Conservation (phyloP, 257 asterid genomes). For the Jacaranda mimosifolia region DNA sequence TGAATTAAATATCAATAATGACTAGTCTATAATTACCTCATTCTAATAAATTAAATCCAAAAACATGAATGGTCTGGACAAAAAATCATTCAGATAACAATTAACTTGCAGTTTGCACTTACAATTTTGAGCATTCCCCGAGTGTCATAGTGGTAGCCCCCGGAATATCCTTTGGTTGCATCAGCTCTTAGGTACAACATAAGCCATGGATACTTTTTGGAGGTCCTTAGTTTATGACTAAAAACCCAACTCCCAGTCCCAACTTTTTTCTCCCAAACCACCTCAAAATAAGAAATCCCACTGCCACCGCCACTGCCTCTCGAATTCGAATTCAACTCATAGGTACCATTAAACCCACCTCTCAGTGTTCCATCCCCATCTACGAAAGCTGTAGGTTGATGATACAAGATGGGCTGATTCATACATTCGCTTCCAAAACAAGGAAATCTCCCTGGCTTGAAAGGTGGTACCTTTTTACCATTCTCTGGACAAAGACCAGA, state of each 20-base stretch:
- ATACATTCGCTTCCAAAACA: slow-evolving; percentile 76
- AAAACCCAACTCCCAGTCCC: slow-evolving; percentile 74
- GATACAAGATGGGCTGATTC: slow-evolving; percentile 63
- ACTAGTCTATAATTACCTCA: background rate
- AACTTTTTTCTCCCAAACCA: slow-evolving; percentile 67
- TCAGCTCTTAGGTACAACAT: slow-evolving; percentile 82
- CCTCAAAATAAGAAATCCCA: slow-evolving; percentile 55
- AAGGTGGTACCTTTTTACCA: slow-evolving; percentile 64
- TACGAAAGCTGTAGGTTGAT: slow-evolving; percentile 49
- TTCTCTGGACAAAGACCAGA: slow-evolving; percentile 68
- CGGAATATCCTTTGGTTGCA: slow-evolving; percentile 75
- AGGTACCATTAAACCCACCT: slow-evolving; percentile 71
- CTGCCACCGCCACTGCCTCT: background rate
- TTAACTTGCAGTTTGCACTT: background rate
- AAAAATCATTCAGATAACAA: too few species aligned
- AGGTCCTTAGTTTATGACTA: slow-evolving; percentile 64
- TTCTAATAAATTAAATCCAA: background rate
- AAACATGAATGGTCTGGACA: too few species aligned
- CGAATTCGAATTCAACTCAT: slow-evolving; percentile 35
- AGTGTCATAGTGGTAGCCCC: slow-evolving; percentile 81
- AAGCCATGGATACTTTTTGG: slow-evolving; percentile 74
- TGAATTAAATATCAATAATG: background rate
- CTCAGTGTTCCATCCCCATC: slow-evolving; percentile 39
- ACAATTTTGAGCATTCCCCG: slow-evolving; percentile 62
- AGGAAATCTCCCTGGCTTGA: slow-evolving; percentile 62